Evolutionary conservation across 768 basidiomycete species (phyloP), one percentile per base, ranked within the genome.

Genomic region (Tricholoma matsutake): DNA sequence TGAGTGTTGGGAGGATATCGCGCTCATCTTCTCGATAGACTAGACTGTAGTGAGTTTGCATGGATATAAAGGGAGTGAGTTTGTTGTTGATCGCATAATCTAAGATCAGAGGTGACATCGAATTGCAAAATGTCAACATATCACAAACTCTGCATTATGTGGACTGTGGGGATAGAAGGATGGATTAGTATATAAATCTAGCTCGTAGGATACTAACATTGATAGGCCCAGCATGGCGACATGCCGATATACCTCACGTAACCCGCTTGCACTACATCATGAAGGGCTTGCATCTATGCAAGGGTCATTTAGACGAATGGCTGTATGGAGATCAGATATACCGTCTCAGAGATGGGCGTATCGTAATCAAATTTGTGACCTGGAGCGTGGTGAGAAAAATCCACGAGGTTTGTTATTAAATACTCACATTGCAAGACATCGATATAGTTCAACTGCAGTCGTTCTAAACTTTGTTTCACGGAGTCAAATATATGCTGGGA

Each of bases 391-490:
- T 61, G 13, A 31, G 55, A 45, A 52, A 34, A 53, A 2, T 9
- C 3, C 29, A 2, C 1, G 13, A 14, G 10, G 10, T 9, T n/a
- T 16, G 31, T 3, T 22, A 6, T 6, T 18, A 37, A 14, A 18
- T 4, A 28, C 77, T 65, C 63, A 78, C 87, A 87, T 73, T 91
- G 89, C 10, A 90, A 74, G 2, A 91, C 72, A 66, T 91, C 91
- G 66, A 92, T 79, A 64, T 91, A 89, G 54, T 91, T 89, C 25
- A 89, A 69, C 56, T 91, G 87, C 3, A 92, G 78, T 14, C 89
- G 79, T 68, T 88, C 73, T 61, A 92, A 70, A 39, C 83, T 83
- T n/a, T 75, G 72, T 64, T 85, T 85, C 32, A 87, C 81, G 0
- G 83, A 76, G 34, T 86, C 86, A 64, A 92, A 91, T 47, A 92